Base-by-base conservation (phyloP, 176 grass and related monocot genomes). In the Aegilops sharonensis region DNA sequence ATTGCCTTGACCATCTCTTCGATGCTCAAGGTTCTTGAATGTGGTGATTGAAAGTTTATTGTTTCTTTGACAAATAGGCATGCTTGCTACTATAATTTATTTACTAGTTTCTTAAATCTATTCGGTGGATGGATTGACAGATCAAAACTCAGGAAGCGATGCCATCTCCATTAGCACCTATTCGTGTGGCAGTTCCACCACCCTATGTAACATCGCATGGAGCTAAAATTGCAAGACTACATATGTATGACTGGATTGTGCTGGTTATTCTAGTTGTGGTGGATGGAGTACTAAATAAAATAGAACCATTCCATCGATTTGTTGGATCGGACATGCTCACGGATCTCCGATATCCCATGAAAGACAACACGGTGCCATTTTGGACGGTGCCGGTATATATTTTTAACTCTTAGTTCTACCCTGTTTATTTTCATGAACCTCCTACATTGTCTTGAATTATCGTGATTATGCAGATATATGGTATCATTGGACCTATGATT, bases 231-330 rank as follows among this genome's bases (percentile, higher is more conserved):
- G 91, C 84, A 66, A 63, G 86, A 7, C 32, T 91, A 60, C 94
- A 95, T 66, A 80, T 84, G 84, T 91, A 91, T 61, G 94, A 95
- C 73, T 95, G 91, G 94, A 78, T 95, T 81, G 92, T 93, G 75
- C 80, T 95, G 34, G 21, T 89, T 86, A 86, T 89, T 77, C 80
- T 95, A 45, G 88, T 84, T 34, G 84, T 89, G 13, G 75, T 84
- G 43, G 89, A 91, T 68, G 94, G 87, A 83, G 8, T 95, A 70
- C 83, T 95, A 68, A 93, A 95, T 76, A 83, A 93, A 75, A 95
- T 95, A 85, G 91, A 95, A 87, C 94, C 94, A 80, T 95, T 91
- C 77, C 87, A 95, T 68, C 94, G 94, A 31, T 95, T 95, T 89
- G 87, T 95, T 15, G 91, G 94, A 59, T 89, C 72, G 54, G 81